Percentiles rank a stretch among this genome's conserved stretches.
Evolutionary conservation across 495 filamentous ascomycete genomes (phyloP).

Genomic region (Margaritispora aquatica): DNA sequence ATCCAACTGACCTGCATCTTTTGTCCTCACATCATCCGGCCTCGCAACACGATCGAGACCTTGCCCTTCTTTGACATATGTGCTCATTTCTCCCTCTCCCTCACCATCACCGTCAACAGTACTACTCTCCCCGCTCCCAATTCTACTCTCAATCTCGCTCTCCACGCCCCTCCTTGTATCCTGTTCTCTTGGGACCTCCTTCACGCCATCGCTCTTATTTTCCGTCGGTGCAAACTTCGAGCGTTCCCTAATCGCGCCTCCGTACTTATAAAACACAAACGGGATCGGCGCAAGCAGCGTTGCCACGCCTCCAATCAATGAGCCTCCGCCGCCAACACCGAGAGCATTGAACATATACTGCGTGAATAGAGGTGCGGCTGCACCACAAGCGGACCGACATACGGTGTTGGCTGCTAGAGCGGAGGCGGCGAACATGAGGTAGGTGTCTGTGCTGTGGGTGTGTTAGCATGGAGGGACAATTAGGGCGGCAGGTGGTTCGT

Average conservation of each 20-base stretch:
- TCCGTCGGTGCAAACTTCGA: slow-evolving; percentile 22
- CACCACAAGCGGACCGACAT: slow-evolving; percentile 51
- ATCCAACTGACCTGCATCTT: slow-evolving; percentile 19
- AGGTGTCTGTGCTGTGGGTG: slow-evolving; percentile 52
- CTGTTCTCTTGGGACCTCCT: not conserved
- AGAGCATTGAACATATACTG: slow-evolving; percentile 50
- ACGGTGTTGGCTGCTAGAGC: slow-evolving; percentile 60
- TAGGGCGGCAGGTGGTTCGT: no score
- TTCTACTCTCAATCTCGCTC: not conserved
- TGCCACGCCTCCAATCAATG: slow-evolving; percentile 40
- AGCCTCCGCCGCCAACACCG: slow-evolving; percentile 44
- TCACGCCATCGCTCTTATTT: not conserved
- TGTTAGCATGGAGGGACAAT: not conserved
- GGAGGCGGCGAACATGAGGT: slow-evolving; percentile 61
- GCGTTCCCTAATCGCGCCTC: slow-evolving; percentile 35
- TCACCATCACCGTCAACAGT: not conserved
- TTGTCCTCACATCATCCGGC: slow-evolving; percentile 16
- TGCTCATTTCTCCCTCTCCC: not conserved
- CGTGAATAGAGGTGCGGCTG: slow-evolving; percentile 57
- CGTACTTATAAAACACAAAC: slow-evolving; percentile 46
- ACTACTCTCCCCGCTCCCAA: not conserved
- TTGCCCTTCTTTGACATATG: not conserved
- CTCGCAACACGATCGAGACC: slow-evolving; percentile 29
- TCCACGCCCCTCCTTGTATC: not conserved
- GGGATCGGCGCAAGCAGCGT: slow-evolving; percentile 37